Evolutionary conservation across 108 stramenopile species (phyloP).

Genomic region (Nitzschia putrida): DNA sequence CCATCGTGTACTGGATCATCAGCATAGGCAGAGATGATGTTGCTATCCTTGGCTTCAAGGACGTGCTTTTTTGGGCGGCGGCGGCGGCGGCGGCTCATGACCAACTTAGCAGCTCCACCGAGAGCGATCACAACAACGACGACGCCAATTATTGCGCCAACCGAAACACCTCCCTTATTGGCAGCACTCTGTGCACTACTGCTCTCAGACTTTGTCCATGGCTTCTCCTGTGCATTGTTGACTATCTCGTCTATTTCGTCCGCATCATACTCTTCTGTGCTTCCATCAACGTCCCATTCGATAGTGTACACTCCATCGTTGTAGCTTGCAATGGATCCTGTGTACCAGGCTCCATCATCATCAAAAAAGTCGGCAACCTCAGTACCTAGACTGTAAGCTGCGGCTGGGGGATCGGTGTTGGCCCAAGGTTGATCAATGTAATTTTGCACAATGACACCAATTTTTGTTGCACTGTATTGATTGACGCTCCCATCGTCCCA

Average conservation of each 20-base stretch:
- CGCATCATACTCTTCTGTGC: not conserved
- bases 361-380: not conserved
- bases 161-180: too few relatives aligned
- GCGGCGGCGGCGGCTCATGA: too few relatives aligned
- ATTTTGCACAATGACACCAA: not conserved
- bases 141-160: too few relatives aligned
- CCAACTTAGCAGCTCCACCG: too few relatives aligned
- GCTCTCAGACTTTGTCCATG: too few relatives aligned
- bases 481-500: not conserved
- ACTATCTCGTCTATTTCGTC: slow-evolving; percentile 15
- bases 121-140: too few relatives aligned
- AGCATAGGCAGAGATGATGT: too few relatives aligned
- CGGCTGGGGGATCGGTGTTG: not conserved
- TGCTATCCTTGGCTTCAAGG: too few relatives aligned
- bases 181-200: too few relatives aligned
- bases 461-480: not conserved
- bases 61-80: too few relatives aligned
- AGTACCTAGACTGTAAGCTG: not conserved
- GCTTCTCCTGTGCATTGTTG: not conserved
- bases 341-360: not conserved
- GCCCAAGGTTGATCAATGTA: not conserved
- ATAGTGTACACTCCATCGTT: slow-evolving; percentile 16
- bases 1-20: too few relatives aligned
- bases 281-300: slow-evolving; percentile 7
- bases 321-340: slow-evolving; percentile 4